Conservation (phyloP, 106 monocot genomes). For the Narthecium ossifragum region DNA sequence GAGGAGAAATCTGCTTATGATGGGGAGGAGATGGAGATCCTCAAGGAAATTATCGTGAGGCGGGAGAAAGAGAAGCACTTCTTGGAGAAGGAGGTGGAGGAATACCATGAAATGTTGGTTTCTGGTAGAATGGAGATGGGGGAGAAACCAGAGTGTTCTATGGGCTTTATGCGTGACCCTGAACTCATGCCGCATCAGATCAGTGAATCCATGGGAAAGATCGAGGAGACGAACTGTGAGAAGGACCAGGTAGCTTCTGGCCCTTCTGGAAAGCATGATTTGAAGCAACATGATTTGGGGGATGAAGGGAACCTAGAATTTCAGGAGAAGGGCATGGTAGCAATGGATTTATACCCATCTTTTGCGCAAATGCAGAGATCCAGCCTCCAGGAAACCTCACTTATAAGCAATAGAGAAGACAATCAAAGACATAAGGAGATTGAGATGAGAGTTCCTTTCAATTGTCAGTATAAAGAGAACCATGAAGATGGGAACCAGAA, state of each 20-base stretch:
- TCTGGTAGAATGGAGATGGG: conserved; percentile 2
- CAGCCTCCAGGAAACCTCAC: neutral
- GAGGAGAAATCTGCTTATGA: conserved; percentile 82
- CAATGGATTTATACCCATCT: conserved; percentile 21
- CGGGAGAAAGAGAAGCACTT: conserved; percentile 66
- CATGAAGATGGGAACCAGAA: neutral
- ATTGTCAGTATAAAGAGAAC: neutral
- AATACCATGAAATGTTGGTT: conserved; percentile 34
- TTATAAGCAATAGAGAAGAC: conserved; percentile 4
- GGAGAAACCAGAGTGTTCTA: neutral
- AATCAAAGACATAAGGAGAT: neutral
- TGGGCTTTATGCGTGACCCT: conserved; percentile 21
- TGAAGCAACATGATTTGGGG: neutral
- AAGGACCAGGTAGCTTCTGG: neutral
- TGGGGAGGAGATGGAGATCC: conserved; percentile 78
- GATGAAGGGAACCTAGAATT: conserved; percentile 20
- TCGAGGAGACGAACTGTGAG: conserved; percentile 9
- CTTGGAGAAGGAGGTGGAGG: conserved; percentile 65
- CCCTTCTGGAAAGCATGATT: neutral
- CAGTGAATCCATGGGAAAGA: conserved; percentile 20
- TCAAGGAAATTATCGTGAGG: conserved; percentile 82
- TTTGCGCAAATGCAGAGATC: conserved; percentile 1
- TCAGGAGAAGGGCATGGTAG: conserved; percentile 46
- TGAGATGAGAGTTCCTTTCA: conserved; percentile 4
- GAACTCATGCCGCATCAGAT: conserved; percentile 15